Conservation (phyloP, 2,329 filamentous ascomycete genomes). For the Elsinoe perseae region DNA sequence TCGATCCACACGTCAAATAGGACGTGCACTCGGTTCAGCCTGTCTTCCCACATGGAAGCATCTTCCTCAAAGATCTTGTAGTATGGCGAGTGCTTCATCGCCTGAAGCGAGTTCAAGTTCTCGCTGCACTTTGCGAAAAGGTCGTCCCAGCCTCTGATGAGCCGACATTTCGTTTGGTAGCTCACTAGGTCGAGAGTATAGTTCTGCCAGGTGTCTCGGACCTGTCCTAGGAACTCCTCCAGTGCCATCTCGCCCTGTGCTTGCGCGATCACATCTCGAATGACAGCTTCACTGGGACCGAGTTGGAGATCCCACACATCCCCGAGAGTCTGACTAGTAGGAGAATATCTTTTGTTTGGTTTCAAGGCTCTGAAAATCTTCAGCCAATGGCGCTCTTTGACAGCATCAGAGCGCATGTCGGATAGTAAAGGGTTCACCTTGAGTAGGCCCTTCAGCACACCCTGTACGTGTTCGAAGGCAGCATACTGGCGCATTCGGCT, state of each 20-base stretch:
- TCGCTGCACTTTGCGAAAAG: slow-evolving; percentile 98
- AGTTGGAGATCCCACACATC: slow-evolving; percentile 98
- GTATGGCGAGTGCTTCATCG: slow-evolving; percentile 98
- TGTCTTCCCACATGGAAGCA: slow-evolving; percentile 93
- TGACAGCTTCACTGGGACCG: slow-evolving; percentile 73
- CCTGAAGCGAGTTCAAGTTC: slow-evolving; percentile 92
- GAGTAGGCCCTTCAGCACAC: slow-evolving; percentile 74
- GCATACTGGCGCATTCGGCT: slow-evolving; percentile 98
- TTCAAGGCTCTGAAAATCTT: slow-evolving; percentile 96
- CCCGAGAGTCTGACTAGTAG: slow-evolving; percentile 89
- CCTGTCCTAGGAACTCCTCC: slow-evolving; percentile 93
- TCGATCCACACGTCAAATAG: slow-evolving; percentile 99
- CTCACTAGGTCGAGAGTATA: slow-evolving; percentile 91
- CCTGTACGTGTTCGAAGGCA: slow-evolving; percentile 98
- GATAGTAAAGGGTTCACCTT: slow-evolving; percentile 84
- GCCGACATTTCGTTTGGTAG: slow-evolving; percentile 95
- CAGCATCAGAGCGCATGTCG: slow-evolving; percentile 92
- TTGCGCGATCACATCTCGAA: slow-evolving; percentile 88
- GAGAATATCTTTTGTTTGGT: slow-evolving; percentile 87
- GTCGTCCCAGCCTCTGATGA: slow-evolving; percentile 97
- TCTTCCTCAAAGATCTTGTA: slow-evolving; percentile 99
- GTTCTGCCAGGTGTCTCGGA: slow-evolving; percentile 93
- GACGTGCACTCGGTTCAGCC: slow-evolving; percentile 92
- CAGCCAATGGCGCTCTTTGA: slow-evolving; percentile 92
- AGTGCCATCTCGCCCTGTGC: slow-evolving; percentile 97